Evolutionary conservation across 768 basidiomycete genomes (phyloP).

Genomic region (Tephrocybe sp.): DNA sequence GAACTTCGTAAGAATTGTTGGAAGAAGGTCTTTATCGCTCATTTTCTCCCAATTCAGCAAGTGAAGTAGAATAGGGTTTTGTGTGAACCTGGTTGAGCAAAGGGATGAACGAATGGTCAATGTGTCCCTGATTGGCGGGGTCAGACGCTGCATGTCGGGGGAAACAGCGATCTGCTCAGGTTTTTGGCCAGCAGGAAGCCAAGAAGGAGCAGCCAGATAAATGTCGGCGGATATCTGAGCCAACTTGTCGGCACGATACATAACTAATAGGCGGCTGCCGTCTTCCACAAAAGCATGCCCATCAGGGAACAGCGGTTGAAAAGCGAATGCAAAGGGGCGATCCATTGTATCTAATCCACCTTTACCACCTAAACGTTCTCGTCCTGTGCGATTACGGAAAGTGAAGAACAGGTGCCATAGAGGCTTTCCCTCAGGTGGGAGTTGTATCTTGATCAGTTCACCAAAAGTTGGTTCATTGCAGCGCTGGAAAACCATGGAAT

Average conservation of each 20-base stretch:
- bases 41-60: constrained; percentile 81
- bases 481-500: constrained; percentile 88
- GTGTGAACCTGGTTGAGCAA: constrained; percentile 90
- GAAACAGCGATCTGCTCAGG: constrained; percentile 57
- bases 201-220: constrained; percentile 72
- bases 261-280: constrained; percentile 79
- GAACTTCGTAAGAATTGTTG: constrained; percentile 76
- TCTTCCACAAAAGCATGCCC: constrained; percentile 81
- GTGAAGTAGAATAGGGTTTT: constrained; percentile 80
- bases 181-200: constrained; percentile 51
- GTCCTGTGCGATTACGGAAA: constrained; percentile 70
- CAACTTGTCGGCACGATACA: constrained; percentile 82
- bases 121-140: constrained; percentile 73
- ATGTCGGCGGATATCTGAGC: constrained; percentile 56
- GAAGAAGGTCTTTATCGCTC: constrained; percentile 58
- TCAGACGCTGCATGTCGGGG: constrained; percentile 58
- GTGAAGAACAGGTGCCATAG: constrained; percentile 94
- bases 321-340: constrained; percentile 88
- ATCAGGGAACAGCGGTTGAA: constrained; percentile 81
- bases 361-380: constrained; percentile 41
- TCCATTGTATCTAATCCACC: constrained; percentile 45
- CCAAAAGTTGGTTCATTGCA: constrained; percentile 90
- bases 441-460: constrained; percentile 85
- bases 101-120: constrained; percentile 84
- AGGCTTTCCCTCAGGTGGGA: constrained; percentile 65